Percentiles rank a stretch among this genome's conserved stretches.
phyloP scores from a whole-genome alignment of 495 filamentous ascomycete species.

The Baudoinia panamericana region DNA sequence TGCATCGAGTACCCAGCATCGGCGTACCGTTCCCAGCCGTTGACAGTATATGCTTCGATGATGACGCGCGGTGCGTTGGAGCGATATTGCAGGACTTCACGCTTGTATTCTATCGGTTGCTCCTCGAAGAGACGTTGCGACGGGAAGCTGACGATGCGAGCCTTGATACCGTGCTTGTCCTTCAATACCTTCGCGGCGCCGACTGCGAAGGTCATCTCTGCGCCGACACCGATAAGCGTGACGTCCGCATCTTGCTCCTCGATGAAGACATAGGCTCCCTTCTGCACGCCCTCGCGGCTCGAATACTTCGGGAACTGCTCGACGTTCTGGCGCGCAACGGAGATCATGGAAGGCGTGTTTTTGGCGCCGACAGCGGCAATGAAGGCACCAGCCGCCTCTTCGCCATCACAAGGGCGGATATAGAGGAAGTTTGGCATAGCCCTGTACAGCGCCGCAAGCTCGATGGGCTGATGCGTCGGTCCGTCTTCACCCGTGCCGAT shows the following conservation, averaged over 20 bases:
- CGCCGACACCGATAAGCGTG: constrained; percentile 40
- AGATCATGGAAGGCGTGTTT: constrained; percentile 37
- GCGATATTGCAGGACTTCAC: constrained; percentile 27
- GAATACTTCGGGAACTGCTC: constrained; percentile 33
- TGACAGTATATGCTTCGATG: constrained; percentile 42
- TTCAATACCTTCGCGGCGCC: constrained; percentile 26
- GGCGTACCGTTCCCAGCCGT: constrained; percentile 48
- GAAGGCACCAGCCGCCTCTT: constrained; percentile 45
- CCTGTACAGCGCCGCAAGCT: constrained; percentile 42
- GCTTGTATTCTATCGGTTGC: constrained; percentile 38
- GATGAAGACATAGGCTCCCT: constrained; percentile 37
- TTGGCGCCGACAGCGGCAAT: constrained; percentile 36
- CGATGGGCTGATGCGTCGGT: constrained; percentile 49
- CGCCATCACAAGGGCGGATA: constrained; percentile 43
- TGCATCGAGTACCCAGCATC: constrained; percentile 39
- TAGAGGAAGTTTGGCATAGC: constrained; percentile 50
- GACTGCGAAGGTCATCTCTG: constrained; percentile 37
- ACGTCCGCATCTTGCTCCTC: constrained; percentile 33
- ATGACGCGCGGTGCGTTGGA: constrained; percentile 35
- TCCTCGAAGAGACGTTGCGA: constrained; percentile 41
- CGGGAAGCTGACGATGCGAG: constrained; percentile 43
- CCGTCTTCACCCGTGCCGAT: constrained; percentile 49
- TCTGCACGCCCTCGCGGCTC: constrained; percentile 31
- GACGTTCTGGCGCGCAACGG: constrained; percentile 35
- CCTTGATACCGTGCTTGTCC: constrained; percentile 29